These are phyloP conservation scores for Psilocybe azurescens DNA, from an alignment of 768 basidiomycete species.

Conservation along the genomic window DNA sequence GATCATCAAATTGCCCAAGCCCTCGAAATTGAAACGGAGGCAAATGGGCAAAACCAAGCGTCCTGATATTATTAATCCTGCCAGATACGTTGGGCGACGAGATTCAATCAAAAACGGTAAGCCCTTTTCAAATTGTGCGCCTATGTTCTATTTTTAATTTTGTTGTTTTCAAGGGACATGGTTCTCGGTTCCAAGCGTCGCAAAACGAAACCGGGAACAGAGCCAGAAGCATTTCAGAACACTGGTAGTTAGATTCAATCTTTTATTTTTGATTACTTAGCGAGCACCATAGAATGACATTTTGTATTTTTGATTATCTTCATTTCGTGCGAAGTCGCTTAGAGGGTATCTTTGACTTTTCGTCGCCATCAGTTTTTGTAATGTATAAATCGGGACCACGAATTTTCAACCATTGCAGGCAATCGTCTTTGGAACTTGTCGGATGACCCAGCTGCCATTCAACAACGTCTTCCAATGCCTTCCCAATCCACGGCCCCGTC, in stretches of 20 bases:
- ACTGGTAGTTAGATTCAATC: neutral
- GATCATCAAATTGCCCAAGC: constrained; percentile 94
- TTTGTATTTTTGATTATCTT: neutral
- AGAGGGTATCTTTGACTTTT: constrained; percentile 33
- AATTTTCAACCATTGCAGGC: constrained; percentile 69
- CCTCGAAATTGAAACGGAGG: constrained; percentile 85
- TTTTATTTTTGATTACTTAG: neutral
- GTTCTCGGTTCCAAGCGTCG: constrained; percentile 75
- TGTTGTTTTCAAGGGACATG: constrained; percentile 66
- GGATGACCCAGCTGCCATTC: constrained; percentile 91
- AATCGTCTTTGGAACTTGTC: constrained; percentile 64
- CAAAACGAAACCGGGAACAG: constrained; percentile 36
- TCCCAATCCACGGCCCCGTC: constrained; percentile 74
- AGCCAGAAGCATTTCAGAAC: constrained; percentile 18
- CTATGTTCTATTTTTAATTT: constrained; percentile 7
- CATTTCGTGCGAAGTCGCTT: constrained; percentile 47
- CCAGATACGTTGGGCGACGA: constrained; percentile 67
- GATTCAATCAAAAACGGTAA: constrained; percentile 76
- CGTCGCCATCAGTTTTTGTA: constrained; percentile 27
- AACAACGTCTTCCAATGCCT: constrained; percentile 66
- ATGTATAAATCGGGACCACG: constrained; percentile 51
- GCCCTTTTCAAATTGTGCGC: constrained; percentile 15
- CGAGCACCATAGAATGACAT: neutral
- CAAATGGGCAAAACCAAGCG: constrained; percentile 87
- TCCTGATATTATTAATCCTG: constrained; percentile 74